These are phyloP conservation scores for Daldinia decipiens DNA, from an alignment of 495 filamentous ascomycete species.

Conservation along the genomic window DNA sequence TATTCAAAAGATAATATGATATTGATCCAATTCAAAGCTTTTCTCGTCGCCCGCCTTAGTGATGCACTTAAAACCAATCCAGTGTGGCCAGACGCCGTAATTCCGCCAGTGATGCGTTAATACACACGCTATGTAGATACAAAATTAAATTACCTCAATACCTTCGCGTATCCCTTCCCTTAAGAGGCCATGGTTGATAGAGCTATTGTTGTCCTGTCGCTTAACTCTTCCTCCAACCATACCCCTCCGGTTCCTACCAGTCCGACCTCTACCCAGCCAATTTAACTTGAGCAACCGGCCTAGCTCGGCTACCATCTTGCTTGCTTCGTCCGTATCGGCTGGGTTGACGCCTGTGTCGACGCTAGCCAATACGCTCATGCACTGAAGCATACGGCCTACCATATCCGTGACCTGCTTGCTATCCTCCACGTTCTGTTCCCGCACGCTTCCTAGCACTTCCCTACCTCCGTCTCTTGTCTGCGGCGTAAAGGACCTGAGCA, in stretches of 20 bases:
- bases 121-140: background rate
- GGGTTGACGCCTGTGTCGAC: conserved; percentile 56
- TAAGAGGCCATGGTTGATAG: conserved; percentile 22
- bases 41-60: background rate
- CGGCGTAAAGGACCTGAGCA: conserved; percentile 64
- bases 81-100: background rate
- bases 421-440: conserved; percentile 67
- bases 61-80: background rate
- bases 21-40: background rate
- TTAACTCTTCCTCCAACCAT: conserved; percentile 71
- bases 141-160: conserved; percentile 41
- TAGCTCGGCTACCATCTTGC: conserved; percentile 83
- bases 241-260: conserved; percentile 86
- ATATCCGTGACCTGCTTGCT: conserved; percentile 92
- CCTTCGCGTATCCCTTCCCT: conserved; percentile 45
- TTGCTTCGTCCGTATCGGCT: conserved; percentile 66
- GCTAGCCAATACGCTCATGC: conserved; percentile 86
- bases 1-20: background rate
- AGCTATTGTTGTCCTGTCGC: conserved; percentile 43
- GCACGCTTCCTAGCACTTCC: conserved; percentile 49
- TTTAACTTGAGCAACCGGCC: conserved; percentile 90
- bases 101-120: background rate
- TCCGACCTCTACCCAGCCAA: conserved; percentile 91
- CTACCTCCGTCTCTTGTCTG: conserved; percentile 52
- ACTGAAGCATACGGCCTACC: conserved; percentile 95